Percentiles rank a stretch among this genome's conserved stretches.
phyloP scores from a whole-genome alignment of 2,329 filamentous ascomycete species.

The Magnaporthiopsis rhizophila region DNA sequence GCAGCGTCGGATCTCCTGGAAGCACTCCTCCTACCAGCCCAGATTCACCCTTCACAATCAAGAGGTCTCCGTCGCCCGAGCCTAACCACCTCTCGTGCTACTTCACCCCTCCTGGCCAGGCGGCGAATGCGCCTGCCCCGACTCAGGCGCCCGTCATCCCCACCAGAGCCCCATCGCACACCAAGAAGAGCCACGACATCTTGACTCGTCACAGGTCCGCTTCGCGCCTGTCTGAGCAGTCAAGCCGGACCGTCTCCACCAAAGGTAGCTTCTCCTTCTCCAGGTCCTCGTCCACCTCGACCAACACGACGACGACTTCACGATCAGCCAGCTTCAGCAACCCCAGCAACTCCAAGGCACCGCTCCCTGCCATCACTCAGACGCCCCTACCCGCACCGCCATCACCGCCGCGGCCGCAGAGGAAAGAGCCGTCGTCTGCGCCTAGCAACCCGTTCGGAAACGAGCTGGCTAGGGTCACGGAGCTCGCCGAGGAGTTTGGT shows the following conservation, averaged over 20 bases:
- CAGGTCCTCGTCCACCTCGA: conserved; percentile 49
- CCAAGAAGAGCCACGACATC: conserved; percentile 72
- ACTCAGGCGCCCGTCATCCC: conserved; percentile 61
- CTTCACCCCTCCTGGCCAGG: conserved; percentile 46
- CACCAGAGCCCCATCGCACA: conserved; percentile 74
- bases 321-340: conserved; percentile 21
- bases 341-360: conserved; percentile 15
- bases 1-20: conserved; percentile 44
- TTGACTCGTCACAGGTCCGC: conserved; percentile 39
- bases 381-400: conserved; percentile 22
- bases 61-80: conserved; percentile 44
- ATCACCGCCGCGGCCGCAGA: conserved; percentile 28
- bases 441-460: conserved; percentile 68
- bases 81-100: conserved; percentile 63
- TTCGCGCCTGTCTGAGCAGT: conserved; percentile 49
- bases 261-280: conserved; percentile 50
- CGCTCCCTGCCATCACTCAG: conserved; percentile 11
- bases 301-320: conserved; percentile 36
- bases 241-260: conserved; percentile 42
- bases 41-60: conserved; percentile 48
- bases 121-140: conserved; percentile 28
- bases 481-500: conserved; percentile 83
- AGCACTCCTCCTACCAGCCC: conserved; percentile 54
- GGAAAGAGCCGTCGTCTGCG: conserved; percentile 27
- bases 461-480: conserved; percentile 85